phyloP scores from a whole-genome alignment of 352 stramenopile species.

The Pseudoperonospora humuli region DNA sequence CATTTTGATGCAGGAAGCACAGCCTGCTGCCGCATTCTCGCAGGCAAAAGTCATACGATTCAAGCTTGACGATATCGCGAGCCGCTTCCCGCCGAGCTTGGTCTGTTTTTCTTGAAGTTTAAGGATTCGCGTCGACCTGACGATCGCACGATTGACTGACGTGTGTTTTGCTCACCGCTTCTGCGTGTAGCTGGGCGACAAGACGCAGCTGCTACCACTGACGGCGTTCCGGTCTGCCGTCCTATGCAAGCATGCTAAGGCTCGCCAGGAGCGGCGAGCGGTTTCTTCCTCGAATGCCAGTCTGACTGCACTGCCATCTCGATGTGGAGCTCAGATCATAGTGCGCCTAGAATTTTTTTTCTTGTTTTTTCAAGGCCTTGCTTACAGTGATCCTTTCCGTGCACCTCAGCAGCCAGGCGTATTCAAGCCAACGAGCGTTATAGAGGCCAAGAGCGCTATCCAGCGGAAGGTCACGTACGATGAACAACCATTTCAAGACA shows the following conservation, averaged over 20 bases:
- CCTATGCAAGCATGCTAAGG: constrained; percentile 63
- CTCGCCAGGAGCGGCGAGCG: constrained; percentile 18
- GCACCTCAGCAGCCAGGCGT: constrained; percentile 15
- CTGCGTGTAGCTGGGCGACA: constrained; percentile 47
- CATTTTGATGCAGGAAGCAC: constrained; percentile 52
- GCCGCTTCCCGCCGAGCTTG: constrained; percentile 40
- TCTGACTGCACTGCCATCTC: not conserved
- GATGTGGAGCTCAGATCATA: constrained; percentile 1
- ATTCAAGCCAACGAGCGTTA: constrained; percentile 42
- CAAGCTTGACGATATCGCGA: constrained; percentile 35
- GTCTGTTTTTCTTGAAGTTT: constrained; percentile 28
- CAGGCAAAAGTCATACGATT: constrained; percentile 3
- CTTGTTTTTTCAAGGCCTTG: not conserved
- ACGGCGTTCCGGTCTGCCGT: constrained; percentile 48
- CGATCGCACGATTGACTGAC: constrained; percentile 18
- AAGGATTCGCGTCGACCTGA: constrained; percentile 19
- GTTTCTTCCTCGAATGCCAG: constrained; percentile 2
- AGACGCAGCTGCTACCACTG: constrained; percentile 39
- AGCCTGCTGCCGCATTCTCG: constrained; percentile 1
- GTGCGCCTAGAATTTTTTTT: constrained; percentile 15
- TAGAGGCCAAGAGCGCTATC: constrained; percentile 52
- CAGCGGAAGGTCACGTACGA: constrained; percentile 66
- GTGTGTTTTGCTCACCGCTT: constrained; percentile 12
- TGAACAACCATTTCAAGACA: constrained; percentile 37
- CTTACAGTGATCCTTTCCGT: not conserved